Evolutionary conservation across 345 rosid genomes (phyloP), one percentile per base, ranked within the genome.

Genomic region (Acer saccharum): DNA sequence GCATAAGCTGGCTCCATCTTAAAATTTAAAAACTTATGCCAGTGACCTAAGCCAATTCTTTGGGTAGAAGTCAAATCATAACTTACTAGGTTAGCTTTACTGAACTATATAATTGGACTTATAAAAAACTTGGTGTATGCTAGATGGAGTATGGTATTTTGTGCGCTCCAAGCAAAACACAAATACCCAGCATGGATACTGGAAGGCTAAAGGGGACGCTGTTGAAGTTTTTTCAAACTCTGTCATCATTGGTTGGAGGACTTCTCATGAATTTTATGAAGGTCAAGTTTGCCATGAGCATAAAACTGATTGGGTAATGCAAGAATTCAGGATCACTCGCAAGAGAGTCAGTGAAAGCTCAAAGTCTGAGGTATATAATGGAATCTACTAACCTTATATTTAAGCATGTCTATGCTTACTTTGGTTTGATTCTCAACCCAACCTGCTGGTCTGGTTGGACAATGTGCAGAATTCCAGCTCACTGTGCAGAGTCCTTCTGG

Each of bases 231-330:
- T 83, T 73, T 81, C 87, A 14, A 70, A 81, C 62, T 66, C 87
- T 52, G 7, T 32, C 62, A 65, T 88, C 25, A 80, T 77, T 74
- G 89, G 91, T 48, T 86, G 89, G 91, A 86, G 73, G 76, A 81
- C 79, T 18, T 86, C 82, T 48, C 74, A 74, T n/a, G 81, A 88
- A 54, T 84, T 67, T 75, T 83, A 58, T 27, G 81, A 81, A 46
- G 87, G 84, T 73, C 77, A 64, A 78, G 80, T 50, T 32, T 89
- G 82, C 21, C 7, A 69, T 23, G 82, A 68, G 69, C 44, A 0
- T 46, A 83, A 83, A 76, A 86, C 86, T 44, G 76, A 81, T 67
- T 88, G 87, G 87, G 21, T 86, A 76, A 84, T 88, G 91, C 84
- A 84, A 71, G 76, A 80, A 29, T 88, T 67, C 62, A 81, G 82